Evolutionary conservation across 2,329 filamentous ascomycete species (phyloP), one percentile per base, ranked within the genome.

Genomic region (Clonostachys rosea): DNA sequence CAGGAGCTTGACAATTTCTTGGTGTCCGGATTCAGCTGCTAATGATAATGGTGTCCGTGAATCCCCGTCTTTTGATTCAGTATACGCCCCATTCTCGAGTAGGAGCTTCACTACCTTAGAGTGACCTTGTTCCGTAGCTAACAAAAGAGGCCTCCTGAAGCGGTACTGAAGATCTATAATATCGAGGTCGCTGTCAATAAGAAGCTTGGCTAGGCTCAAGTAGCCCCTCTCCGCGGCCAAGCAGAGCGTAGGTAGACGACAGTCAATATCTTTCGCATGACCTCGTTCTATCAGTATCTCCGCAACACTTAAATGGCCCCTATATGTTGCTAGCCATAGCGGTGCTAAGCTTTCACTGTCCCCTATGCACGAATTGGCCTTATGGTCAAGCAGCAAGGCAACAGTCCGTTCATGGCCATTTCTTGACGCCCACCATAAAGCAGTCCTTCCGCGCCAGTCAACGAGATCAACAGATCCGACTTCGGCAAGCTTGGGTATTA

Each of bases 81-180:
- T 24, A 44, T 44, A 35, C 18, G 33, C 44, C 14, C 30, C 14
- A 6, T 17, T 36, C 13, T 13, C 35, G 5, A n/a, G 35, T 12
- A 49, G 36, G 5, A 49, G 41, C 30, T 36, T 20, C 30, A 47
- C 40, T n/a, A 37, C 34, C 36, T 40, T 24, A 16, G 17, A 43
- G 18, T 44, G 24, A 20, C 42, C 42, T 20, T 30, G 11, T 4
- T 6, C 10, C 13, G n/a, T 16, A n/a, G 42, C 42, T 9, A 12
- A 20, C 24, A 34, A 13, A 14, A 43, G 34, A 10, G 42, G 42
- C 6, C 20, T 43, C 12, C 24, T 42, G 24, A 8, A 24, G 24
- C 24, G 24, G 7, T 24, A 24, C 6, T 24, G 24, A 24, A 24
- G 5, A 24, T 24, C 6, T 7, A 24, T 24, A 6, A 24, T 3